Conservation (phyloP, 148 eudicot species). For the Limonium bicolor region DNA sequence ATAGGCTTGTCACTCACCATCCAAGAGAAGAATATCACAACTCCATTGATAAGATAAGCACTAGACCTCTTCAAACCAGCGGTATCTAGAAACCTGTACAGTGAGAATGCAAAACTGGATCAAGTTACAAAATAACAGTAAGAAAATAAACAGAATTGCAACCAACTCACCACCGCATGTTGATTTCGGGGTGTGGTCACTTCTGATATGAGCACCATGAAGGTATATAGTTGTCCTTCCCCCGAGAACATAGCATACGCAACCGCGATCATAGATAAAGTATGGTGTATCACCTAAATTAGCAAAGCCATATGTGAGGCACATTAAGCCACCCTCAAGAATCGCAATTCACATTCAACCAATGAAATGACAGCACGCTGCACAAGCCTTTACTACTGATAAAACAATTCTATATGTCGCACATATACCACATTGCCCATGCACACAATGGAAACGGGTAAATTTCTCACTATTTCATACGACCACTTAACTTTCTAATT, state of each 20-base stretch:
- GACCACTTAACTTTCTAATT: too few relatives aligned
- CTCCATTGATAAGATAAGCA: slow-evolving; percentile 85
- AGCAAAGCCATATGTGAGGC: too few relatives aligned
- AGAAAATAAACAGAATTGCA: not conserved
- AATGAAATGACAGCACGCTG: too few relatives aligned
- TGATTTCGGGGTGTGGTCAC: slow-evolving; percentile 93
- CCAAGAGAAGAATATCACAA: slow-evolving; percentile 84
- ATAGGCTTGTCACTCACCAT: slow-evolving; percentile 45
- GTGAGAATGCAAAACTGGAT: not conserved
- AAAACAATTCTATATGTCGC: too few relatives aligned
- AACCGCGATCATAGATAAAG: slow-evolving; percentile 80
- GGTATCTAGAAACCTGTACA: slow-evolving; percentile 79
- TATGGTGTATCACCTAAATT: slow-evolving; percentile 89
- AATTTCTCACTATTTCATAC: too few relatives aligned
- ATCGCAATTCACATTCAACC: too few relatives aligned
- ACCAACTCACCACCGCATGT: slow-evolving; percentile 86
- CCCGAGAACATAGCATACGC: slow-evolving; percentile 85
- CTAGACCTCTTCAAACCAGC: slow-evolving; percentile 80
- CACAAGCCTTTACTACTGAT: too few relatives aligned
- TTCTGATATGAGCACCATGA: slow-evolving; percentile 95
- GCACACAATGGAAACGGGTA: too few relatives aligned
- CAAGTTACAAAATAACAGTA: not conserved
- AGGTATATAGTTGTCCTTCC: slow-evolving; percentile 97
- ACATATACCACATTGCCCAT: too few relatives aligned
- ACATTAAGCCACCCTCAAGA: too few relatives aligned